phyloP scores from a whole-genome alignment of 164 flowering plant genomes.

The Macadamia integrifolia region DNA sequence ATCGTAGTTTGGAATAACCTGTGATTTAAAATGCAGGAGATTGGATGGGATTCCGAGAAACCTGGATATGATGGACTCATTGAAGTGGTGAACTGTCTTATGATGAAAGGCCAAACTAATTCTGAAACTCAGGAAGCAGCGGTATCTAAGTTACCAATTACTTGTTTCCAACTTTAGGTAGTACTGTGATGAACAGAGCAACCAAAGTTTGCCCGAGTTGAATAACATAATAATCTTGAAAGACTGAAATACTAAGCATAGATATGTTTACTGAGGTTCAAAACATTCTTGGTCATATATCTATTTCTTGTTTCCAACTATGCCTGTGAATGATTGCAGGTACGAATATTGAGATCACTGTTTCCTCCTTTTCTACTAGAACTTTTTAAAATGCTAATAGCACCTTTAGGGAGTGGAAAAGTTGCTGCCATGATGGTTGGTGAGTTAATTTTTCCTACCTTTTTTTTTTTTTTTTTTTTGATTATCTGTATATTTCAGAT shows the following conservation, averaged over 20 bases:
- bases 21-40: conserved; percentile 48
- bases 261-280: not conserved
- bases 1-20: not conserved
- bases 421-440: conserved; percentile 89
- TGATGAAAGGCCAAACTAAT: conserved; percentile 44
- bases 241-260: no score
- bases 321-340: conserved; percentile 31
- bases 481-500: not conserved
- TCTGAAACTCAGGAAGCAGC: conserved; percentile 55
- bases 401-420: conserved; percentile 72
- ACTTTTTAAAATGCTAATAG: conserved; percentile 60
- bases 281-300: no score
- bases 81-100: conserved; percentile 64
- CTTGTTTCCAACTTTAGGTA: no score
- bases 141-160: conserved; percentile 31
- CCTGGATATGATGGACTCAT: conserved; percentile 88
- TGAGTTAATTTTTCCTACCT: conserved; percentile 28
- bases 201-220: no score
- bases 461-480: not conserved
- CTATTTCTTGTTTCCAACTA: not conserved
- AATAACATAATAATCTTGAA: no score
- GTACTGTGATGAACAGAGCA: no score
- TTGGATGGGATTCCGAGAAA: conserved; percentile 89
- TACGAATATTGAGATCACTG: conserved; percentile 61
- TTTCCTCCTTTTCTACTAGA: conserved; percentile 70